These are phyloP conservation scores for Withania somnifera DNA, from an alignment of 305 asterid genomes.

Conservation along the genomic window DNA sequence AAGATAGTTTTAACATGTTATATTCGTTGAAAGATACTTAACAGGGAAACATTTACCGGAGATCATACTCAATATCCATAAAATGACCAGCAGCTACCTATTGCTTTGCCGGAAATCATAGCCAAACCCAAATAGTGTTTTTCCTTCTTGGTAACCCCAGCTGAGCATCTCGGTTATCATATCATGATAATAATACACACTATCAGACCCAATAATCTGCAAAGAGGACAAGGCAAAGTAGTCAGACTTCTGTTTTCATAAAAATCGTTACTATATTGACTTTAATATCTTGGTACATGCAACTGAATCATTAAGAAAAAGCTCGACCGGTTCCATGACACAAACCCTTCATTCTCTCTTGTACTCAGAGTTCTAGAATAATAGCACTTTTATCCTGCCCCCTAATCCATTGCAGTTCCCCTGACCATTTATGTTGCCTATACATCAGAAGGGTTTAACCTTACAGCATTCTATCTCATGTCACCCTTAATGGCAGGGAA, in stretches of 20 bases:
- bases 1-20: too few relatives aligned
- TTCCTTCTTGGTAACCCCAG: constrained; percentile 97
- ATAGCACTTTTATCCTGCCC: background rate
- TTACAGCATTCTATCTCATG: background rate
- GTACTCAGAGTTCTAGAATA: too few relatives aligned
- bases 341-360: background rate
- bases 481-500: background rate
- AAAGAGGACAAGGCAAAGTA: background rate
- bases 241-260: background rate
- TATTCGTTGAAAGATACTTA: too few relatives aligned
- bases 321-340: background rate
- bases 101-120: constrained; percentile 99
- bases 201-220: constrained; percentile 47
- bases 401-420: background rate
- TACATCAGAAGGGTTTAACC: background rate
- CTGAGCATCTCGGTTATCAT: constrained; percentile 83
- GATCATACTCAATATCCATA: background rate
- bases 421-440: background rate
- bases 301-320: background rate
- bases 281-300: background rate
- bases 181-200: constrained; percentile 77
- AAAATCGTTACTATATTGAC: background rate
- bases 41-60: background rate
- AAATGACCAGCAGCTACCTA: constrained; percentile 36
- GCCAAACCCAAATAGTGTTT: constrained; percentile 94